phyloP scores from a whole-genome alignment of 1,284 basidiomycete species.

The Moesziomyces sp. region DNA sequence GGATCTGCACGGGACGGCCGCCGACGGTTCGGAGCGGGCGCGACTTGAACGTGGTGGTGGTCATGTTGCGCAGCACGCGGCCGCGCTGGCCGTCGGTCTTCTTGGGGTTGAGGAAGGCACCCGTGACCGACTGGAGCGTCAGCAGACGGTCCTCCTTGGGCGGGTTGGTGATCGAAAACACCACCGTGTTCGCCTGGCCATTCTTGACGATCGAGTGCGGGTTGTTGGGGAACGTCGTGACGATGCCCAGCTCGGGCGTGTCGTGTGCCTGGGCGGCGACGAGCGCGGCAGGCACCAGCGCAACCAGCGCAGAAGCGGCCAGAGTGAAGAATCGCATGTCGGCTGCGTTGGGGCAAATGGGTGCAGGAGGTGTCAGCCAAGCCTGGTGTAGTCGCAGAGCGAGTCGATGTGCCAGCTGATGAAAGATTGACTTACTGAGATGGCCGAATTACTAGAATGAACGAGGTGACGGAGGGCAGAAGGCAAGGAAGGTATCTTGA shows the following conservation, averaged over 20 bases:
- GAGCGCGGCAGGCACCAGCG: slow-evolving; percentile 33
- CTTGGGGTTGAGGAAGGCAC: slow-evolving; percentile 64
- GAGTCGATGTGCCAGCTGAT: too few relatives aligned
- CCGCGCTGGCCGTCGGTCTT: slow-evolving; percentile 59
- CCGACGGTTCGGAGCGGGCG: slow-evolving; percentile 51
- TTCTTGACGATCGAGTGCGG: slow-evolving; percentile 64
- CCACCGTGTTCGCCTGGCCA: slow-evolving; percentile 65
- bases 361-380: not conserved
- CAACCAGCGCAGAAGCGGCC: slow-evolving; percentile 33
- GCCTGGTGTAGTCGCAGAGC: too few relatives aligned
- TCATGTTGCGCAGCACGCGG: slow-evolving; percentile 66
- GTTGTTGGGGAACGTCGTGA: slow-evolving; percentile 65
- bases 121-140: slow-evolving; percentile 59
- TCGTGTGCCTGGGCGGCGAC: slow-evolving; percentile 54
- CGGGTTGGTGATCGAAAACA: slow-evolving; percentile 59
- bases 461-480: not conserved
- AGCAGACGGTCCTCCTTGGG: slow-evolving; percentile 58
- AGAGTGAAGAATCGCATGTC: slow-evolving; percentile 42
- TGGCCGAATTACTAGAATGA: not conserved
- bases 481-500: not conserved
- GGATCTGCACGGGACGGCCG: slow-evolving; percentile 59
- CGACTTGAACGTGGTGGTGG: slow-evolving; percentile 58
- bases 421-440: not conserved
- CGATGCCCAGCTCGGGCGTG: slow-evolving; percentile 60
- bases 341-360: not conserved